A percentile compares a stretch with the other conserved stretches of the same genome.
These are phyloP conservation scores for Panaeolus papilionaceus DNA, from an alignment of 768 basidiomycete species.

Conservation along the genomic window DNA sequence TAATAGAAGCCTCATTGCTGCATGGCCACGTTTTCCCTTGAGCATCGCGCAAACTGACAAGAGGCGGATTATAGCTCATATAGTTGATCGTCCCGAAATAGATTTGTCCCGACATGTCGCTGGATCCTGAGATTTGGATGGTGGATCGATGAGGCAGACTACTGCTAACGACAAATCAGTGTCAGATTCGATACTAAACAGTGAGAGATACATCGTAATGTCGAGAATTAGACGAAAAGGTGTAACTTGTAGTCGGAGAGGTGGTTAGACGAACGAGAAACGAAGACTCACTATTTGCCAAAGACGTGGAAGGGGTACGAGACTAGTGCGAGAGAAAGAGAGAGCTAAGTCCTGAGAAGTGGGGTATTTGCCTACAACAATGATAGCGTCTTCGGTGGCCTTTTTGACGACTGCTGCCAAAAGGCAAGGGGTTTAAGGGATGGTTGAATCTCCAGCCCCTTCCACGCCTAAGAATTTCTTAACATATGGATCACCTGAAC, in stretches of 20 bases:
- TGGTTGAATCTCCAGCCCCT: background rate
- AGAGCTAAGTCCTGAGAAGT: background rate
- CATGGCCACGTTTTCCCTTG: slow-evolving; percentile 14
- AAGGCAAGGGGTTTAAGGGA: slow-evolving; percentile 2
- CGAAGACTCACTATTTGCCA: background rate
- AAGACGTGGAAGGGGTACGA: background rate
- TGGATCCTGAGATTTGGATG: background rate
- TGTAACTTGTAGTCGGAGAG: too few species aligned
- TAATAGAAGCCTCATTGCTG: slow-evolving; percentile 10
- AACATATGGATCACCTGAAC: slow-evolving; percentile 5
- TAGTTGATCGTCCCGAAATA: slow-evolving; percentile 12
- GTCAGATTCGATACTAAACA: background rate
- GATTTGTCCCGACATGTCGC: slow-evolving; percentile 6
- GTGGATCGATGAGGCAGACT: background rate
- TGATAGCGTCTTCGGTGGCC: background rate
- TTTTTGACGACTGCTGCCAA: slow-evolving; percentile 9
- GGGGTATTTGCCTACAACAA: background rate
- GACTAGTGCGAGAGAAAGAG: background rate
- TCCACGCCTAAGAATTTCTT: slow-evolving; percentile 10
- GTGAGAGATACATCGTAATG: too few species aligned
- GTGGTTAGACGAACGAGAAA: background rate
- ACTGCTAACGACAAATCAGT: background rate
- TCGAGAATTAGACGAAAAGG: too few species aligned
- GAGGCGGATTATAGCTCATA: slow-evolving; percentile 7
- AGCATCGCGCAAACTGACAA: slow-evolving; percentile 8